A percentile compares a stretch with the other conserved stretches of the same genome.
Evolutionary conservation across 495 filamentous ascomycete genomes (phyloP).

Genomic region (Penicillium pulvis): DNA sequence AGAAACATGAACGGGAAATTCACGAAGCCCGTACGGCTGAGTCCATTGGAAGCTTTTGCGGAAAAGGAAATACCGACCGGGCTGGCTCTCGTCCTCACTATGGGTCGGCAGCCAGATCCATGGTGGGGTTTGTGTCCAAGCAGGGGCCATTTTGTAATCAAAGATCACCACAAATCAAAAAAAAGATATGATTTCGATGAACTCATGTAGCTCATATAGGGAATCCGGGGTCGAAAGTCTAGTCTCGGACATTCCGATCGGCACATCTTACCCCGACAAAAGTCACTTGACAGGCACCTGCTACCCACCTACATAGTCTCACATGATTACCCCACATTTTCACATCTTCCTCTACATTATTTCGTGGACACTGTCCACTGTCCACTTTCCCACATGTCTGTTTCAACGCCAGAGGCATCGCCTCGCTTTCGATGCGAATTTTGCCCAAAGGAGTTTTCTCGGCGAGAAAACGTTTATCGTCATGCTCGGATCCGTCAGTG

Average conservation of each 20-base stretch:
- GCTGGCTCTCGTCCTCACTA: conserved; percentile 21
- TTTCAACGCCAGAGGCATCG: conserved; percentile 1
- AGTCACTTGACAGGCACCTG: not conserved
- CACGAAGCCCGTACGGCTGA: not conserved
- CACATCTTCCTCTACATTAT: not conserved
- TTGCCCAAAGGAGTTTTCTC: conserved; percentile 16
- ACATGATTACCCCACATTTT: not conserved
- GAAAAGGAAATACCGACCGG: conserved; percentile 27
- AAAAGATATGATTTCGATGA: not conserved
- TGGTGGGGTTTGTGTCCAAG: conserved; percentile 22
- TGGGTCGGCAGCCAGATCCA: conserved; percentile 29
- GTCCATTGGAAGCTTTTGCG: conserved; percentile 27
- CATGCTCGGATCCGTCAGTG: conserved; percentile 15
- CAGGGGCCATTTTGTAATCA: not conserved
- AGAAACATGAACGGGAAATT: conserved; percentile 23
- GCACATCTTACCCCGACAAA: not conserved
- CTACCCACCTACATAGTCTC: not conserved
- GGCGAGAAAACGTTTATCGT: conserved; percentile 10
- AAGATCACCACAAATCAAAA: not conserved
- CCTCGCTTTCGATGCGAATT: conserved; percentile 12
- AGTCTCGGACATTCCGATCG: not conserved
- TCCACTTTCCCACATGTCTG: conserved; percentile 13
- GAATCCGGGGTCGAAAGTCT: not conserved
- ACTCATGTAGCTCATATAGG: not conserved
- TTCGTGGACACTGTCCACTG: conserved; percentile 10